A percentile compares a stretch with the other conserved stretches of the same genome.
These are phyloP conservation scores for Termitomyces sp. DNA, from an alignment of 768 basidiomycete species.

Conservation along the genomic window DNA sequence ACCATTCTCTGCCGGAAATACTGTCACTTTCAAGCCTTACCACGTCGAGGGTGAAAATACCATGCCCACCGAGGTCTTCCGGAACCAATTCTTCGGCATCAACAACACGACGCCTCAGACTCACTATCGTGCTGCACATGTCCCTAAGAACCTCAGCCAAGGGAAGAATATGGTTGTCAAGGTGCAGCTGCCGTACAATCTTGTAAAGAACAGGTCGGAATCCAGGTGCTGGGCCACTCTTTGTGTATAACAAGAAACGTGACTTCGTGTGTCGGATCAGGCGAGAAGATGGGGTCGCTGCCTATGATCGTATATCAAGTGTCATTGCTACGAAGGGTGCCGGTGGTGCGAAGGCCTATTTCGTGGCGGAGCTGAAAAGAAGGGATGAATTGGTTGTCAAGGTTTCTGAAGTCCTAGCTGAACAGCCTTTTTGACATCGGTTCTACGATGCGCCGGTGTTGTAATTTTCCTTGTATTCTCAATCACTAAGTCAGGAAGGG, in stretches of 20 bases:
- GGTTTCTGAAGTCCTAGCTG: conserved; percentile 45
- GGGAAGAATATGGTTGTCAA: conserved; percentile 47
- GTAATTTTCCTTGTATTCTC: neutral
- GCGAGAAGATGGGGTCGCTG: conserved; percentile 23
- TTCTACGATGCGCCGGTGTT: neutral
- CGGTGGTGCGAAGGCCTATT: conserved; percentile 42
- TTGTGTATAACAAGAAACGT: conserved; percentile 49
- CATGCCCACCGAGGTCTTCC: conserved; percentile 22
- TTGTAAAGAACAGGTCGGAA: conserved; percentile 1
- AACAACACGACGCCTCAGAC: conserved; percentile 16
- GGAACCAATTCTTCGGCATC: conserved; percentile 24
- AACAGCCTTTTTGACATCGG: conserved; percentile 43
- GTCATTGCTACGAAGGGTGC: conserved; percentile 29
- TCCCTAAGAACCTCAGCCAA: conserved; percentile 15
- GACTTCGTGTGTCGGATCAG: conserved; percentile 43
- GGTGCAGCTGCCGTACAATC: conserved; percentile 39
- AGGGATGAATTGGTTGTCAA: conserved; percentile 45
- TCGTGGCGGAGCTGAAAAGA: conserved; percentile 44
- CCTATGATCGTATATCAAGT: conserved; percentile 36
- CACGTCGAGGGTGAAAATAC: conserved; percentile 21
- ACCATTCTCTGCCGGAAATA: conserved; percentile 36
- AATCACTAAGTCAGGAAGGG: neutral
- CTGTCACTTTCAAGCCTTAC: conserved; percentile 40
- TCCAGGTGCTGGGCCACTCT: conserved; percentile 14
- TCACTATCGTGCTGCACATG: conserved; percentile 18